Conservation (phyloP, 257 asterid species). For the Solanum appendiculatum region DNA sequence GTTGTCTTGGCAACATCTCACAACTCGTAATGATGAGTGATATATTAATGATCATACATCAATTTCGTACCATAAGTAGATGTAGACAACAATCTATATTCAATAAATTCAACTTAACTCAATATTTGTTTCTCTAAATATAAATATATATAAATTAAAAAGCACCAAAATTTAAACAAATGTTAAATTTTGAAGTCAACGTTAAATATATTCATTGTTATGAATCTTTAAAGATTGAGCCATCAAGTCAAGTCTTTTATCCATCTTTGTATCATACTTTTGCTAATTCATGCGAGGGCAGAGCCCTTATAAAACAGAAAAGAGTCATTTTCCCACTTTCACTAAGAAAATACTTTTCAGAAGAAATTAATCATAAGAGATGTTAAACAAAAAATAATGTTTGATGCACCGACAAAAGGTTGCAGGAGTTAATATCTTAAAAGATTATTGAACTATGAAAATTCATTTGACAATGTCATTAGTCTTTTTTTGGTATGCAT, state of each 20-base stretch:
- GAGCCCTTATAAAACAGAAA: background rate
- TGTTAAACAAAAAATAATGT: background rate
- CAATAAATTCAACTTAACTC: background rate
- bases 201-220: background rate
- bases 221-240: background rate
- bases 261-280: background rate
- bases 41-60: background rate
- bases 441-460: too few relatives aligned
- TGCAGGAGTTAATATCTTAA: background rate
- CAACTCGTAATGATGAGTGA: background rate
- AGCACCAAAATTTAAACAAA: background rate
- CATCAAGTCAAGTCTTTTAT: background rate
- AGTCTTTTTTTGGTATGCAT: too few relatives aligned
- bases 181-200: background rate
- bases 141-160: background rate
- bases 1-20: conserved; percentile 10
- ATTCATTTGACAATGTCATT: too few relatives aligned
- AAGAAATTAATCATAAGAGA: background rate
- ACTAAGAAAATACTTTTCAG: background rate
- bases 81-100: too few relatives aligned
- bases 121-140: background rate
- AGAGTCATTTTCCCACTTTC: background rate
- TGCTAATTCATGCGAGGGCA: background rate
- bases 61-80: background rate
- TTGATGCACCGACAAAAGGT: conserved; percentile 1